Base-by-base conservation (phyloP, 2,329 filamentous ascomycete genomes). In the Exophiala bonariae region DNA sequence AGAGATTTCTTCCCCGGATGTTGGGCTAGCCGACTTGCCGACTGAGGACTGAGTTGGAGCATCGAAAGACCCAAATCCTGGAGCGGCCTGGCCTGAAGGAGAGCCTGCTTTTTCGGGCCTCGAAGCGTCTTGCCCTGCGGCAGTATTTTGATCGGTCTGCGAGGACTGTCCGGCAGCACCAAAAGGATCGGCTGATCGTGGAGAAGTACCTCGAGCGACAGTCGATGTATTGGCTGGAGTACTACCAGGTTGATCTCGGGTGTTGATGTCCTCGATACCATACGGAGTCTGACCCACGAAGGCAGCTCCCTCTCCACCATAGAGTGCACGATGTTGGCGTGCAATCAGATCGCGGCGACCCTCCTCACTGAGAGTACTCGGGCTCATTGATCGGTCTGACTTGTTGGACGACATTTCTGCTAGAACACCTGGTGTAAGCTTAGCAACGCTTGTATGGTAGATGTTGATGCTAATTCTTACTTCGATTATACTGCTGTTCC, bases 401-500 rank as follows among this genome's bases (percentile, higher is more conserved):
- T 96, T 96, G 77, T 78, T 82, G 63, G 72, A 74, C 68, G 83
- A 81, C 69, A 85, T 79, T 67, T 86, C 82, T 76, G 81, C 77
- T 78, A 82, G 68, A 70, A 82, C 73, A 72, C 79, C 80, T 82
- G 63, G 66, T 69, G 65, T 65, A 59, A 60, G 61, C 63, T 66
- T 68, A 57, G 66, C 72, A 19, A 13, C 23, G 32, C 16, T 30
- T 46, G 44, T 33, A 37, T 51, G 28, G 28, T 36, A 32, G 22
- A 48, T 16, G 26, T 41, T 48, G 37, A 55, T 36, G 36, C 44
- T 51, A 35, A 30, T 44, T 54, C 42, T 44, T 75, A 97, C 93
- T 96, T 89, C 92, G 86, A 80, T 97, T 95, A 77, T 95, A 97
- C 83, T 99, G 93, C 82, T 99, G 93, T 82, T 99, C 93, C 76